Evolutionary conservation across 192 early-diverging fungal genomes (phyloP), one percentile per base, ranked within the genome.

Genomic region (Coemansia sp.): DNA sequence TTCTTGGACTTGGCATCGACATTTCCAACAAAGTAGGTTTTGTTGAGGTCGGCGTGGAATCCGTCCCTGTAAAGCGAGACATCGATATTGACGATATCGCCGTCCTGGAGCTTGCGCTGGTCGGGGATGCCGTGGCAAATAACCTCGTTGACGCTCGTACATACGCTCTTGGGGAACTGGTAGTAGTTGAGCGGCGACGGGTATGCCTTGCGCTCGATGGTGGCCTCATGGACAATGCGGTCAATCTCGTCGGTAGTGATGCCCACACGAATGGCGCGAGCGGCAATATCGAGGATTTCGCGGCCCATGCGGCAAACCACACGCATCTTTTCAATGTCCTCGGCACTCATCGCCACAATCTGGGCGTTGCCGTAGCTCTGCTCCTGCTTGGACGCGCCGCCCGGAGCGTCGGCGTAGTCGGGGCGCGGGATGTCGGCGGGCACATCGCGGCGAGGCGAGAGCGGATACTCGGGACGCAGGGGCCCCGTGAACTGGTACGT

Each of bases 91-190:
- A 95, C 60, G 64, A 99, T 95, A 77, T 99, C 98, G 37, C 98
- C 98, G 65, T 99, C 95, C 73, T 91, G 83, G 12, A 99, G 83
- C 41, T 88, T 87, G 67, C 96, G 95, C 64, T 89, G 87, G 85
- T 99, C 98, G 15, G 98, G 98, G 59, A 99, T 95, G 51, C 95
- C 96, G 68, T 99, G 98, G 77, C 98, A 99, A 64, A 99, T 94
- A 20, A 97, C 96, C 78, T 94, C 91, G 74, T 94, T 94, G 43
- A 94, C 87, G 31, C 87, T 89, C 3, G 91, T 96, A 85, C 98
- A 99, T 74, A 90, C 88, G 39, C 95, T 96, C 81, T 98, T 98
- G 15, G 96, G 96, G 79, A 97, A 99, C 37, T 88, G 74, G 76
- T 93, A 91, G 85, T 99, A 99, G 84, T 98, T 98, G 40, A 99